phyloP scores from a whole-genome alignment of 2,329 filamentous ascomycete genomes.

The Ceratocystis huliohia region DNA sequence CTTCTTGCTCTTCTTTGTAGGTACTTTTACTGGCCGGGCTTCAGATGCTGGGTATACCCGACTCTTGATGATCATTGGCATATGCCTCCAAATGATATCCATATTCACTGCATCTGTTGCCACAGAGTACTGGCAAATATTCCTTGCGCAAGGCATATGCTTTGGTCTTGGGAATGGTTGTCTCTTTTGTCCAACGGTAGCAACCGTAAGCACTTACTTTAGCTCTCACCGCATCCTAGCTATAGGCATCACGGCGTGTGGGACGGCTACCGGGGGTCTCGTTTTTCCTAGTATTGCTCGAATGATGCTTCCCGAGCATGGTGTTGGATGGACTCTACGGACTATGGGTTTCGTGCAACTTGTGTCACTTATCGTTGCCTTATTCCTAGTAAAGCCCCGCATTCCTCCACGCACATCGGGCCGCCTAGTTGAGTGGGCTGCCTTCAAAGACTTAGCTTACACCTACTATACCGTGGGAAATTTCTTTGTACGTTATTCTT shows the following conservation, averaged over 20 bases:
- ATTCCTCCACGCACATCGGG: slow-evolving; percentile 33
- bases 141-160: slow-evolving; percentile 43
- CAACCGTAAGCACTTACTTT: slow-evolving; percentile 56
- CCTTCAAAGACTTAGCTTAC: slow-evolving; percentile 37
- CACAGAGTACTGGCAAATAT: slow-evolving; percentile 41
- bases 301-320: slow-evolving; percentile 23
- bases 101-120: slow-evolving; percentile 36
- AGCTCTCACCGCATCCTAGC: slow-evolving; percentile 42
- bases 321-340: slow-evolving; percentile 40
- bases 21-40: slow-evolving; percentile 40
- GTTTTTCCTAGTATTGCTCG: slow-evolving; percentile 36
- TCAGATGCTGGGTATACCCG: slow-evolving; percentile 44
- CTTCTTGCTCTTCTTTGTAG: slow-evolving; percentile 43
- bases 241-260: slow-evolving; percentile 48
- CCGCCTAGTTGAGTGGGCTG: slow-evolving; percentile 33
- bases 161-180: slow-evolving; percentile 47
- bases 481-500: slow-evolving; percentile 24
- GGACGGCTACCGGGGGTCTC: slow-evolving; percentile 47
- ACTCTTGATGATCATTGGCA: slow-evolving; percentile 32
- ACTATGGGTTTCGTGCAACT: slow-evolving; percentile 48
- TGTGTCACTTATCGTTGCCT: slow-evolving; percentile 30
- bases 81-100: slow-evolving; percentile 33
- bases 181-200: slow-evolving; percentile 51
- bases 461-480: slow-evolving; percentile 30
- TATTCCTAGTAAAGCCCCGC: slow-evolving; percentile 32